phyloP scores from a whole-genome alignment of 2,329 filamentous ascomycete species.

The Aspergillus puulaauensis region DNA sequence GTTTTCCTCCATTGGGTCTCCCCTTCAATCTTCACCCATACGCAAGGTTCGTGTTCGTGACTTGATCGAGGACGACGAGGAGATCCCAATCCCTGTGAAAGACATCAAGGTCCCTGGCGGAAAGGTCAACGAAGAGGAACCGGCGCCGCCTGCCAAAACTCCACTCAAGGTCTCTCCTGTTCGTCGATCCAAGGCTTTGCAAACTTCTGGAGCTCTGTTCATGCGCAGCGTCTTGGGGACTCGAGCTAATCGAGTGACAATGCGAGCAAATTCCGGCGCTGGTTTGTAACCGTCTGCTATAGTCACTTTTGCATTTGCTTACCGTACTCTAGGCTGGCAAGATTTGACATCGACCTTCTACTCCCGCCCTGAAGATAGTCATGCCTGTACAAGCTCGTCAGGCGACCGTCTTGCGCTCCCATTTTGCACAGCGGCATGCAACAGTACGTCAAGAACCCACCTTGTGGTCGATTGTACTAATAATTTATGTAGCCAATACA shows the following conservation, averaged over 20 bases:
- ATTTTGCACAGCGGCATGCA: constrained; percentile 66
- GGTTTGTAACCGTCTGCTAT: constrained; percentile 28
- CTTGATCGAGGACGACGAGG: constrained; percentile 30
- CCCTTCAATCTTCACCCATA: constrained; percentile 51
- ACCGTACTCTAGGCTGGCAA: constrained; percentile 50
- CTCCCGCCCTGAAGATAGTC: constrained; percentile 54
- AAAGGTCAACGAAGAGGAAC: constrained; percentile 16
- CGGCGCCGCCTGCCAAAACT: constrained; percentile 21
- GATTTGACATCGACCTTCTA: constrained; percentile 61
- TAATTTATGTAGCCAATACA: constrained; percentile 53
- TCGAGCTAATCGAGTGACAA: constrained; percentile 32
- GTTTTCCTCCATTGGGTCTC: constrained; percentile 46
- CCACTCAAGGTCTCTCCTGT: constrained; percentile 31
- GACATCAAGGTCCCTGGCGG: constrained; percentile 25
- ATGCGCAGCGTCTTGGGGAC: constrained; percentile 37
- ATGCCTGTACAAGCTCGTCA: constrained; percentile 46
- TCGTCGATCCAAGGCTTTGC: constrained; percentile 36
- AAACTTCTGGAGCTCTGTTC: constrained; percentile 39
- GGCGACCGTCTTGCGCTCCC: constrained; percentile 53
- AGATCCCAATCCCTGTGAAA: constrained; percentile 26
- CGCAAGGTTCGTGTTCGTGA: constrained; percentile 40
- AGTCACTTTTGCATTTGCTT: constrained; percentile 13
- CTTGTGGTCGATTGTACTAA: neutral
- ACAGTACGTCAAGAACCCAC: constrained; percentile 51
- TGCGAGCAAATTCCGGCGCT: constrained; percentile 37